Evolutionary conservation across 192 early-diverging fungal species (phyloP).

Genomic region (Lobosporangium transversale): DNA sequence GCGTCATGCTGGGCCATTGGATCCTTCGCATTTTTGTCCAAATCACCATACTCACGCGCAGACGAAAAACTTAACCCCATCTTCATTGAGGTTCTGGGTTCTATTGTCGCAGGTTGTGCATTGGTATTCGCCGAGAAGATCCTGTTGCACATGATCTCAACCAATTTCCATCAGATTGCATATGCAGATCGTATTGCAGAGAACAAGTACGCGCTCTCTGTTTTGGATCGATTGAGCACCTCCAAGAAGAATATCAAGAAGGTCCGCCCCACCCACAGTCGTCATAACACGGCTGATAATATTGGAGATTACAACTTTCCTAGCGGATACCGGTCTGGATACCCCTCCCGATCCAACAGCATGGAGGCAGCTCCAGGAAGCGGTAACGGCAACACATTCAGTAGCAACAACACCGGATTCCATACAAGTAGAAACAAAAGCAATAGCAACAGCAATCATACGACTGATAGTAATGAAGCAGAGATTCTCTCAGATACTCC

Average conservation of each 20-base stretch:
- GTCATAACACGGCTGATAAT: slow-evolving; percentile 25
- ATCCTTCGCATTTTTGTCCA: slow-evolving; percentile 42
- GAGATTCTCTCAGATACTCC: slow-evolving; percentile 20
- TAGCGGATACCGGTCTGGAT: slow-evolving; percentile 22
- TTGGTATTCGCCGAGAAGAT: slow-evolving; percentile 64
- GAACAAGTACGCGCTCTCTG: slow-evolving; percentile 66
- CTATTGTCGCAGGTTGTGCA: slow-evolving; percentile 25
- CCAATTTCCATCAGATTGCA: slow-evolving; percentile 68
- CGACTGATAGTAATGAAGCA: background rate
- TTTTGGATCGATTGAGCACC: slow-evolving; percentile 63
- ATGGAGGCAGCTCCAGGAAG: slow-evolving; percentile 2
- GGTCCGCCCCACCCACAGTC: slow-evolving; percentile 25
- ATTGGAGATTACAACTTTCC: slow-evolving; percentile 15
- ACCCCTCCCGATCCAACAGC: slow-evolving; percentile 38
- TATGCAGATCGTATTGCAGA: slow-evolving; percentile 71
- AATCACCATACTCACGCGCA: slow-evolving; percentile 7
- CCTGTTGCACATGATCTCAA: slow-evolving; percentile 67
- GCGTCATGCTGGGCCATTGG: slow-evolving; percentile 45
- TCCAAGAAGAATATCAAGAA: slow-evolving; percentile 52
- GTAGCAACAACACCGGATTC: background rate
- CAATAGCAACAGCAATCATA: slow-evolving; percentile 5
- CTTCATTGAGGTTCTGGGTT: slow-evolving; percentile 34
- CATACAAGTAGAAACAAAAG: no score
- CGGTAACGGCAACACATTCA: background rate
- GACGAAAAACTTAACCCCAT: slow-evolving; percentile 20